Evolutionary conservation across 2,329 filamentous ascomycete species (phyloP), one percentile per base, ranked within the genome.

Genomic region (Pseudocercospora fijiensis): DNA sequence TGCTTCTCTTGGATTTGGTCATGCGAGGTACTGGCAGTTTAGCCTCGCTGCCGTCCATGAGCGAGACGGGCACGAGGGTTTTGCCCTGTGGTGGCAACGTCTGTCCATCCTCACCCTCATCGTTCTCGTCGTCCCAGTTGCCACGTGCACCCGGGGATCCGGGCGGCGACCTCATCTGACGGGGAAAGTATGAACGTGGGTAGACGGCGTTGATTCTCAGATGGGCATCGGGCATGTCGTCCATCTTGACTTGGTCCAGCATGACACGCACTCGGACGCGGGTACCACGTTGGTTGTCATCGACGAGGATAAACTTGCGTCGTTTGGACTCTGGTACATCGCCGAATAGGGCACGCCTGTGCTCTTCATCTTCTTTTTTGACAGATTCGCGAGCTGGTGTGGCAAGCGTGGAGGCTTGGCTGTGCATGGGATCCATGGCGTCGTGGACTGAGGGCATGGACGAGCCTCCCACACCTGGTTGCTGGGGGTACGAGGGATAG

Each of bases 141-240:
- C 87, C 85, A 66, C 87, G 88, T 16, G 90, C 89, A 0, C 88
- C 88, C 1, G 90, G 88, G 59, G 87, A 90, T 0, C 90, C 89
- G 11, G 91, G 90, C 7, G 90, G 90, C 64, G 88, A 90, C 74
- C 94, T 91, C 92, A 96, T 96, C 79, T 97, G 92, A 49, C 92
- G 87, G 0, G 93, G 91, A 75, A 95, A 96, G 79, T 94, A 98
- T 62, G 91, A 93, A 55, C 92, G 89, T 8, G 93, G 94, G 73
- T 89, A 98, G 1, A 98, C 93, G 9, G 91, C 92, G 72, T 94
- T 94, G 61, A 86, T 87, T 79, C 92, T 92, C 69, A 94, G 90
- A 80, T 96, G 97, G 16, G 91, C 95, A 77, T 98, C 94, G 1
- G 94, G 94, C 74, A 98, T 96, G 78, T 98, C 94, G 73, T 93